phyloP scores from a whole-genome alignment of 805 yeast genomes.

The Barnettozyma sp. region DNA sequence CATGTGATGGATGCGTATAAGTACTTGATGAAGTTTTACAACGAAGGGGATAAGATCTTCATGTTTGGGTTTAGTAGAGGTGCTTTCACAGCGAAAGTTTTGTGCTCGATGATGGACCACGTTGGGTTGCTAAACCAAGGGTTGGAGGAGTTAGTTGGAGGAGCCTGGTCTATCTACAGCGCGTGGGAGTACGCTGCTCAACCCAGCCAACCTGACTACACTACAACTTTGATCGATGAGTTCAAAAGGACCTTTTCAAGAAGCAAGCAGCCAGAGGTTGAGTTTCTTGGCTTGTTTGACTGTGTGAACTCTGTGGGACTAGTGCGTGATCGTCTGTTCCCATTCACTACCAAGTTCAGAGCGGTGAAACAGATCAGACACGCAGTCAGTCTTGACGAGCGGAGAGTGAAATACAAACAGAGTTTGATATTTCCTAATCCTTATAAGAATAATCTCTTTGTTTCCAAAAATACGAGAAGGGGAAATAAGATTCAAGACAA shows the following conservation, averaged over 20 bases:
- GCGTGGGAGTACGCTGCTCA: slow-evolving; percentile 57
- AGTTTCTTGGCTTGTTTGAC: slow-evolving; percentile 65
- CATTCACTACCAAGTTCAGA: slow-evolving; percentile 44
- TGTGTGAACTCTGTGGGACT: slow-evolving; percentile 63
- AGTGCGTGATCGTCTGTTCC: slow-evolving; percentile 49
- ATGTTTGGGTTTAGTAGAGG: slow-evolving; percentile 62
- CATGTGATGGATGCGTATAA: slow-evolving; percentile 55
- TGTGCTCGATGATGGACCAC: slow-evolving; percentile 58
- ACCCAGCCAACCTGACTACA: slow-evolving; percentile 38
- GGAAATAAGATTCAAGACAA: too few species aligned
- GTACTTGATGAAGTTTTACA: slow-evolving; percentile 43
- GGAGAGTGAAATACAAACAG: slow-evolving; percentile 57
- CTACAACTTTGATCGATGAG: slow-evolving; percentile 42
- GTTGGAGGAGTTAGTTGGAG: slow-evolving; percentile 44
- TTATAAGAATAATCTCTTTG: slow-evolving; percentile 28
- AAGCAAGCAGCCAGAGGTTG: slow-evolving; percentile 34
- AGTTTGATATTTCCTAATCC: slow-evolving; percentile 43
- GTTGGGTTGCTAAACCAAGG: slow-evolving; percentile 56
- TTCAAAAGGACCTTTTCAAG: slow-evolving; percentile 50
- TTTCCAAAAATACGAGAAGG: slow-evolving; percentile 16
- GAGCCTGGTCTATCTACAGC: slow-evolving; percentile 59
- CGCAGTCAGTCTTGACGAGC: slow-evolving; percentile 61
- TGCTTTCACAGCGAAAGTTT: slow-evolving; percentile 56
- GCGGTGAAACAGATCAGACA: slow-evolving; percentile 56
- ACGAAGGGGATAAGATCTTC: slow-evolving; percentile 43